Evolutionary conservation across 1,284 basidiomycete species (phyloP), one percentile per base, ranked within the genome.

Genomic region (Ceratobasidium sp.): DNA sequence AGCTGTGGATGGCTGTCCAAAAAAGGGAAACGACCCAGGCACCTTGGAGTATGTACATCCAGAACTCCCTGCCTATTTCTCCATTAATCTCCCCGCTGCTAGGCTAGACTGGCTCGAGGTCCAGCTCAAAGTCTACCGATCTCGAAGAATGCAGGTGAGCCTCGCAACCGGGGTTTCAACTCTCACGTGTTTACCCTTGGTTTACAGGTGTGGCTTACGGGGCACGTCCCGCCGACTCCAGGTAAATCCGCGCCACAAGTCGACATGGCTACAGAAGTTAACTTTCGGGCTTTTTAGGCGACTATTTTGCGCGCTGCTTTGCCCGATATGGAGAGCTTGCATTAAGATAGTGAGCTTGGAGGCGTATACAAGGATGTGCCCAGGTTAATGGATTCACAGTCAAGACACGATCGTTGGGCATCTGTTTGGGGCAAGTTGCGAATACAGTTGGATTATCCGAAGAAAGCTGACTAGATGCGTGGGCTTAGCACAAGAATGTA

Each of bases 331-430:
- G 91, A 33, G 94, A 97, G 50, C 46, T 73, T 38, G 71, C 71
- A 7, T 55, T 74, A 23, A 50, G 71, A 74, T 74, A 64, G 71
- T 74, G 60, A 74, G 71, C 48, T 8, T 14, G 10, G 48, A 2
- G 23, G 20, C 20, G 14, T 30, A 30, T 20, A 48, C 20, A 30
- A 27, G 46, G 59, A 18, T 27, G 23, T 35, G 16, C 6, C 23
- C 20, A 38, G 57, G 20, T 27, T 73, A 30, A 48, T 3, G 48
- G 44, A 41, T 27, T 18, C 6, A 6, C 54, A 74, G 71, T 85
- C 96, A 97, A 84, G 96, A 97, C 84, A 96, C 94, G 7, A 93
- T 98, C 79, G 87, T 98, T 35, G 96, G 95, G 0, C 95, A 97
- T 85, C 87, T 97, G 52, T 98, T 90, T 81, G 96, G 96, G 79